Evolutionary conservation across 768 basidiomycete genomes (phyloP).

Genomic region (Tricholoma saponaceum): DNA sequence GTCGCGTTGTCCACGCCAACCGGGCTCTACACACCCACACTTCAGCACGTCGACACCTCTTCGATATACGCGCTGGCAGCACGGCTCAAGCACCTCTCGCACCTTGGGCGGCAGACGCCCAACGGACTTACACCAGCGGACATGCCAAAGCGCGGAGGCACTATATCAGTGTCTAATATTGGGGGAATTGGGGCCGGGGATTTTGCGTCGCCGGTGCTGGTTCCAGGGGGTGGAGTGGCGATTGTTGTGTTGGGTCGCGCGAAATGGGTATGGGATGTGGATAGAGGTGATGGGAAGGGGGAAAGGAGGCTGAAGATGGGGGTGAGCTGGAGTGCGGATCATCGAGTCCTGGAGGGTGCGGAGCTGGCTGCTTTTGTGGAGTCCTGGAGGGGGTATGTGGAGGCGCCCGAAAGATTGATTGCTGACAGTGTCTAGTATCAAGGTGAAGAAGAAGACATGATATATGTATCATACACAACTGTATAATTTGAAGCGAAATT

Average conservation of each 20-base stretch:
- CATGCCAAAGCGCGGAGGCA: slow-evolving; percentile 74
- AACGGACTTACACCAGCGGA: slow-evolving; percentile 60
- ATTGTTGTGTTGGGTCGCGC: slow-evolving; percentile 81
- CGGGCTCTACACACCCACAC: slow-evolving; percentile 79
- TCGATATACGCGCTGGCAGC: slow-evolving; percentile 62
- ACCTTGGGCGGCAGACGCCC: slow-evolving; percentile 66
- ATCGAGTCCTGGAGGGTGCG: slow-evolving; percentile 84
- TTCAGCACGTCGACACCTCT: slow-evolving; percentile 48
- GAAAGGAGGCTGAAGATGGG: slow-evolving; percentile 55
- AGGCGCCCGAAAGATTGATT: slow-evolving; percentile 66
- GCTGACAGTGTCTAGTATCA: slow-evolving; percentile 38
- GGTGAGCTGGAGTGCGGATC: slow-evolving; percentile 84
- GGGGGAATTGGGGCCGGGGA: slow-evolving; percentile 76
- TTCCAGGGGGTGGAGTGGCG: slow-evolving; percentile 80
- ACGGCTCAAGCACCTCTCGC: slow-evolving; percentile 52
- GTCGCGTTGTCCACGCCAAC: slow-evolving; percentile 78
- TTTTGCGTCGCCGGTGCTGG: slow-evolving; percentile 68
- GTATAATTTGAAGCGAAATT: background rate
- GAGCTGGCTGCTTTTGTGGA: slow-evolving; percentile 89
- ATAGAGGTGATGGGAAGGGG: slow-evolving; percentile 37
- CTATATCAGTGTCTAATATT: slow-evolving; percentile 78
- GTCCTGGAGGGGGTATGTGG: slow-evolving; percentile 77
- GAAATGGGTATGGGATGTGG: slow-evolving; percentile 73
- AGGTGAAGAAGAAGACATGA: background rate
- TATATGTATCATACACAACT: background rate